phyloP scores from a whole-genome alignment of 345 rosid genomes.

The Boechera divaricarpa region DNA sequence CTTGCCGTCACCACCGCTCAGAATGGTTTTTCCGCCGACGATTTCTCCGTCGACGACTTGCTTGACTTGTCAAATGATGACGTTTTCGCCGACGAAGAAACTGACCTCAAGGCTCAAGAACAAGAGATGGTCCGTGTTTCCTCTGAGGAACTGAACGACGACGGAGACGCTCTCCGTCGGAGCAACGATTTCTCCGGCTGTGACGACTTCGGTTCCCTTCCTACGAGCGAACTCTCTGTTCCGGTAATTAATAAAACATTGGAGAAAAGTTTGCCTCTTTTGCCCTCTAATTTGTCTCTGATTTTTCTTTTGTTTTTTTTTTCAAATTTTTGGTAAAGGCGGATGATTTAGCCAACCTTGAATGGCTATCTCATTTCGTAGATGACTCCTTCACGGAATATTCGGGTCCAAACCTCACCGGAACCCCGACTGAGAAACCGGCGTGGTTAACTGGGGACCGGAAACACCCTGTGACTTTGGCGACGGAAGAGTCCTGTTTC shows the following conservation, averaged over 20 bases:
- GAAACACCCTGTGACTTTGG: conserved; percentile 42
- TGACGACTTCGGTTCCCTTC: conserved; percentile 54
- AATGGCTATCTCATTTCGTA: conserved; percentile 93
- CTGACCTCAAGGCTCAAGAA: conserved; percentile 28
- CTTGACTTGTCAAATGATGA: conserved; percentile 81
- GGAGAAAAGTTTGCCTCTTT: background rate
- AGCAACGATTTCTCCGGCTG: conserved; percentile 32
- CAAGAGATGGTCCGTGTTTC: conserved; percentile 37
- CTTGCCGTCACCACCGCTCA: conserved; percentile 44
- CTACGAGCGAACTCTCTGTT: conserved; percentile 61
- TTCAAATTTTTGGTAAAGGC: conserved; percentile 49
- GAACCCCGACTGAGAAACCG: conserved; percentile 40
- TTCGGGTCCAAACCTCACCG: conserved; percentile 55
- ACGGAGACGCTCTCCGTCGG: conserved; percentile 26
- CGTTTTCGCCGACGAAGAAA: conserved; percentile 51
- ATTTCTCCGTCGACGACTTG: conserved; percentile 74
- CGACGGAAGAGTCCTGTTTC: conserved; percentile 42
- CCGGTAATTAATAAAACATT: conserved; percentile 54
- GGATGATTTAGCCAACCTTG: conserved; percentile 78
- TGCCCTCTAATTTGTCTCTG: background rate
- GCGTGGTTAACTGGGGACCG: conserved; percentile 35
- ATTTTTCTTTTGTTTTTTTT: background rate
- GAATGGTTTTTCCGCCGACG: conserved; percentile 58
- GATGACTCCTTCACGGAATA: conserved; percentile 82
- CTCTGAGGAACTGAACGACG: conserved; percentile 38